These are phyloP conservation scores for Tolypocladium endophyticum DNA, from an alignment of 2,329 filamentous ascomycete species.

Conservation along the genomic window DNA sequence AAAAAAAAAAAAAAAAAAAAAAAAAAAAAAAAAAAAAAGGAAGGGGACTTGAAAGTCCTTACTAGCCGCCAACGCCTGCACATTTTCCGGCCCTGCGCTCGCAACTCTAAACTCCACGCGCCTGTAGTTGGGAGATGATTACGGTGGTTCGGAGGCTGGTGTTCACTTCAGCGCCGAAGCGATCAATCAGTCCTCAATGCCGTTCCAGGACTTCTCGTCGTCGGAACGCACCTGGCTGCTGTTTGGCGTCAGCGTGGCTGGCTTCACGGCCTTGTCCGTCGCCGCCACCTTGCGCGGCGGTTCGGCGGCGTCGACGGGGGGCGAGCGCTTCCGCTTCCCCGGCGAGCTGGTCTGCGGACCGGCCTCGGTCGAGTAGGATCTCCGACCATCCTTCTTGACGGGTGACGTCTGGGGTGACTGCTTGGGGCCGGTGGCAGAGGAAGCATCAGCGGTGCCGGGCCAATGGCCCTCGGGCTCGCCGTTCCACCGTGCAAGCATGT, in stretches of 20 bases:
- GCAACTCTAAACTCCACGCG: background rate
- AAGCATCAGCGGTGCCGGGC: constrained; percentile 3
- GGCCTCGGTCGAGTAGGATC: constrained; percentile 4
- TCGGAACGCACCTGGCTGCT: constrained; percentile 15
- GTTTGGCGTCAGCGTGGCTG: background rate
- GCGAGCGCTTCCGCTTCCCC: constrained; percentile 20
- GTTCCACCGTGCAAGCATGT: constrained; percentile 35
- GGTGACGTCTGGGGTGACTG: constrained; percentile 10
- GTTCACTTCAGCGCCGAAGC: background rate
- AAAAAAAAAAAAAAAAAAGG: too few relatives aligned
- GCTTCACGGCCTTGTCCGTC: constrained; percentile 5
- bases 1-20: too few relatives aligned
- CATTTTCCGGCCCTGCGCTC: background rate
- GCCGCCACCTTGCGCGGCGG: constrained; percentile 19
- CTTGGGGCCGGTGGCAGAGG: background rate
- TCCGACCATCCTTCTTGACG: constrained; percentile 3
- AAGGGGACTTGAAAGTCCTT: background rate
- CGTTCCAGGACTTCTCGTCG: constrained; percentile 32
- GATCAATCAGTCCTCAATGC: constrained; percentile 24
- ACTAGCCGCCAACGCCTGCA: background rate
- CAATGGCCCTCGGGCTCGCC: constrained; percentile 17
- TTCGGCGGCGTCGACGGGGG: constrained; percentile 12
- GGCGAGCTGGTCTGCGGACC: constrained; percentile 2
- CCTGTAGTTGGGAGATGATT: background rate
- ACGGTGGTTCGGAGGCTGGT: background rate